A percentile compares a stretch with the other conserved stretches of the same genome.
These are phyloP conservation scores for Hippophae gyantsensis DNA, from an alignment of 306 rosid genomes.

Conservation along the genomic window DNA sequence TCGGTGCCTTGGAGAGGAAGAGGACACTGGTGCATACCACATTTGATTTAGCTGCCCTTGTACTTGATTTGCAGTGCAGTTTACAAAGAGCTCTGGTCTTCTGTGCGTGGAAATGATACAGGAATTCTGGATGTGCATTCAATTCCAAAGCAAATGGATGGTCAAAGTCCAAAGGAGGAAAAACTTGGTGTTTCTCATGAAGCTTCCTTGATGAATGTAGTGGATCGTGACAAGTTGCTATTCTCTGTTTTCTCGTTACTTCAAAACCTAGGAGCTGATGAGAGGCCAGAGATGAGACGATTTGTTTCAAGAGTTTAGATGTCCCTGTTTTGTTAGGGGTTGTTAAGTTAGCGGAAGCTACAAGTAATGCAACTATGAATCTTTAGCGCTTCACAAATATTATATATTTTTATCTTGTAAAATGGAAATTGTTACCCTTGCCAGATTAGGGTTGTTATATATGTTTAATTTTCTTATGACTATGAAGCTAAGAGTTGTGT, in stretches of 20 bases:
- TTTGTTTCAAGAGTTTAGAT: background rate
- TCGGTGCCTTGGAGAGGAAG: slow-evolving; percentile 39
- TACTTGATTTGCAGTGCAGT: background rate
- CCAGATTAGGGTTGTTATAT: too few relatives aligned
- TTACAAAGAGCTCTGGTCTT: background rate
- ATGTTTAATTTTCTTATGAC: too few relatives aligned
- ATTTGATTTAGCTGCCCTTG: slow-evolving; percentile 15
- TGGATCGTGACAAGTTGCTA: slow-evolving; percentile 54
- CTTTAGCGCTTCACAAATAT: too few relatives aligned
- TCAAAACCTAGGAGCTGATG: slow-evolving; percentile 92
- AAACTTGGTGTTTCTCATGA: slow-evolving; percentile 26
- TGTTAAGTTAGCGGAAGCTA: too few relatives aligned
- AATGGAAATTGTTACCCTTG: too few relatives aligned
- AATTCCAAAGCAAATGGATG: slow-evolving; percentile 31
- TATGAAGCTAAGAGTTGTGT: too few relatives aligned
- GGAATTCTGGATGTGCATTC: slow-evolving; percentile 31
- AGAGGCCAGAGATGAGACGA: slow-evolving; percentile 80
- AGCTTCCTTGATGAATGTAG: slow-evolving; percentile 31
- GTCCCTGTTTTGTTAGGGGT: background rate
- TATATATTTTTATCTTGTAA: too few relatives aligned
- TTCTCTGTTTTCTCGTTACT: slow-evolving; percentile 84
- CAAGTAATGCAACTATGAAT: too few relatives aligned
- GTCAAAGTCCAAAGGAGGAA: slow-evolving; percentile 32
- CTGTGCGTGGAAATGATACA: slow-evolving; percentile 15
- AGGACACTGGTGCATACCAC: slow-evolving; percentile 45